Evolutionary conservation across 176 grass and related monocot species (phyloP).

Genomic region (Leersia perrieri): DNA sequence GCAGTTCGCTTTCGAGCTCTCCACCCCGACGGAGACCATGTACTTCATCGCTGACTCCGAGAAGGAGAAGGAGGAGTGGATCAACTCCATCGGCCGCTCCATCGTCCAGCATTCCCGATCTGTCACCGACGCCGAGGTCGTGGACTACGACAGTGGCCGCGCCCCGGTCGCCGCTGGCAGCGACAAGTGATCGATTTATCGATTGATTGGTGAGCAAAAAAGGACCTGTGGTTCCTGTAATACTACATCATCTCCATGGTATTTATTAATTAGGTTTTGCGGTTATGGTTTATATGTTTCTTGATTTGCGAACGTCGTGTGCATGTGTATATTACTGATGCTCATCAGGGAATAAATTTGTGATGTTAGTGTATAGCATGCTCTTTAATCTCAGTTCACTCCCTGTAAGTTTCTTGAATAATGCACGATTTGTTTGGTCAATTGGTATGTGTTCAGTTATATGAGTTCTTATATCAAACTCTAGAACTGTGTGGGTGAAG

Average conservation of each 20-base stretch:
- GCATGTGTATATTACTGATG: constrained; percentile 42
- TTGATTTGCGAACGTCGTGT: background rate
- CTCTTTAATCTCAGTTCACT: constrained; percentile 14
- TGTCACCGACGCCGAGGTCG: constrained; percentile 75
- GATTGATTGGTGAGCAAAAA: constrained; percentile 34
- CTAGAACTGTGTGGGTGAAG: background rate
- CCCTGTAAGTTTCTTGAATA: background rate
- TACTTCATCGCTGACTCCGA: constrained; percentile 98
- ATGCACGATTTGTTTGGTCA: constrained; percentile 12
- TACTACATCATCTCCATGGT: constrained; percentile 9
- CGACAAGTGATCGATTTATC: constrained; percentile 26
- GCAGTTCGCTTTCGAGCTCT: constrained; percentile 86
- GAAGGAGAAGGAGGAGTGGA: constrained; percentile 99
- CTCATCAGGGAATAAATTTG: constrained; percentile 28
- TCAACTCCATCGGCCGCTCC: constrained; percentile 97
- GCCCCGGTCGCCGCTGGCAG: background rate
- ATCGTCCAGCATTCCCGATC: constrained; percentile 95
- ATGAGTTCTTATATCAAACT: background rate
- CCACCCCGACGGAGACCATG: constrained; percentile 81
- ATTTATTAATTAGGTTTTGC: constrained; percentile 12
- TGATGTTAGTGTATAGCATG: constrained; percentile 28
- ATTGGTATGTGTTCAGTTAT: background rate
- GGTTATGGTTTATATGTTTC: background rate
- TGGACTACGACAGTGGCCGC: constrained; percentile 79
- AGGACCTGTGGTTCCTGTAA: constrained; percentile 13